Conservation (phyloP, 805 yeast species). For the Wickerhamiella azymoides region DNA sequence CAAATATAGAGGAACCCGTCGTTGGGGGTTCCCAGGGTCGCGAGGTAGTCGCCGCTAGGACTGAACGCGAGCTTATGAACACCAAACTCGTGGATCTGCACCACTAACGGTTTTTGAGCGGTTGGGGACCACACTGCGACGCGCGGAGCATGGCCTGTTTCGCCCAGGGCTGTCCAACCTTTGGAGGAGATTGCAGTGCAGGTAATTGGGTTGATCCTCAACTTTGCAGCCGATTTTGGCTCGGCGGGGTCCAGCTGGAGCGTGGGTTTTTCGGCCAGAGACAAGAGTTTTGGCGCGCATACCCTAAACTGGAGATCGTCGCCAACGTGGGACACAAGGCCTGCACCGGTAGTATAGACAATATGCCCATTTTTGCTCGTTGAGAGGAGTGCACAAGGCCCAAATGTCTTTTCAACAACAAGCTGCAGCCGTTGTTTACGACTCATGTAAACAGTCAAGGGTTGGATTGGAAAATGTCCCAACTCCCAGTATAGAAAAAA, state of each 20-base stretch:
- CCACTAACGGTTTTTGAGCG: slow-evolving; percentile 25
- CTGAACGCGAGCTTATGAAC: slow-evolving; percentile 42
- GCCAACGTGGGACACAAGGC: neutral
- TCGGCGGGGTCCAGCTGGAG: neutral
- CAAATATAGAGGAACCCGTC: slow-evolving; percentile 59
- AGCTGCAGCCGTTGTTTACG: neutral
- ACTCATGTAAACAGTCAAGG: slow-evolving; percentile 1
- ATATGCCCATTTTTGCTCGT: neutral
- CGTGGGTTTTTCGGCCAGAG: neutral
- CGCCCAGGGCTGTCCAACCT: slow-evolving; percentile 51
- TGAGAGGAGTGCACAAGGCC: neutral
- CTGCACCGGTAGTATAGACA: slow-evolving; percentile 6
- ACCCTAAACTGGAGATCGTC: neutral
- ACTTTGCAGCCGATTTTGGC: slow-evolving; percentile 3
- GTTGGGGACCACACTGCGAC: slow-evolving; percentile 42
- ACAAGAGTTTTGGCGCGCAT: slow-evolving; percentile 4
- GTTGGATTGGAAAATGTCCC: too few species aligned
- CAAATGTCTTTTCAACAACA: neutral
- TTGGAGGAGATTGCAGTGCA: slow-evolving; percentile 45
- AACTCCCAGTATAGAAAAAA: neutral
- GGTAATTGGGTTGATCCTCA: slow-evolving; percentile 24
- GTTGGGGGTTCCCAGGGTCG: slow-evolving; percentile 52
- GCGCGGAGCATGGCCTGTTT: slow-evolving; percentile 55
- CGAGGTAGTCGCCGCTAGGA: slow-evolving; percentile 39
- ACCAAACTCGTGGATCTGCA: slow-evolving; percentile 55